These are phyloP conservation scores for Boletus reticulatus DNA, from an alignment of 768 basidiomycete genomes.

Conservation along the genomic window DNA sequence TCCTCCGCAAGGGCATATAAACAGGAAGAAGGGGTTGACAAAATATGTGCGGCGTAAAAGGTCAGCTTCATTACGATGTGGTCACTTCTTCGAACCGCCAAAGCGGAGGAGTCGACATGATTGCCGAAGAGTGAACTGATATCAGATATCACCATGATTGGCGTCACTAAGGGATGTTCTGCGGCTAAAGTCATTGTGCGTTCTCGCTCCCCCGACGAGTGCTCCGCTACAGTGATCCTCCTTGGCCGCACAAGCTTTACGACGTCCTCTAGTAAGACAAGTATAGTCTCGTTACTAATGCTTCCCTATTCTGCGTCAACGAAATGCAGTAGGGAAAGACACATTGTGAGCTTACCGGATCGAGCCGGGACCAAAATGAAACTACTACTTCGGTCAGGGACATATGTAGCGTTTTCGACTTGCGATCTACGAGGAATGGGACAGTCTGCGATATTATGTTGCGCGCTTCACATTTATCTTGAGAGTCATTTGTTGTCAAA, in stretches of 20 bases:
- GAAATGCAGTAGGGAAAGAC: background rate
- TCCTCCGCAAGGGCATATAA: slow-evolving; percentile 46
- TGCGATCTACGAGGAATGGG: slow-evolving; percentile 64
- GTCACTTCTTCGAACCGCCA: slow-evolving; percentile 3
- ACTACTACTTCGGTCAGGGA: slow-evolving; percentile 53
- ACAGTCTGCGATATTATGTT: slow-evolving; percentile 48
- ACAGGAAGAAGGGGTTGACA: slow-evolving; percentile 44
- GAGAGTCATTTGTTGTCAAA: slow-evolving; percentile 34
- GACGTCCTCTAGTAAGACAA: slow-evolving; percentile 57
- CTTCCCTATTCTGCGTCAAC: slow-evolving; percentile 29
- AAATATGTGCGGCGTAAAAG: slow-evolving; percentile 67
- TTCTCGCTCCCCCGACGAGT: background rate
- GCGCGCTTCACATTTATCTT: slow-evolving; percentile 47
- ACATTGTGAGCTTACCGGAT: slow-evolving; percentile 28
- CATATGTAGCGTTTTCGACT: slow-evolving; percentile 52
- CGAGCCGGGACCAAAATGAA: slow-evolving; percentile 65
- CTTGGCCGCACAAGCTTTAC: slow-evolving; percentile 50
- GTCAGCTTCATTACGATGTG: slow-evolving; percentile 58
- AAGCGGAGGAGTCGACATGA: background rate
- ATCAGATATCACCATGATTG: slow-evolving; percentile 30
- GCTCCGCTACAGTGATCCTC: slow-evolving; percentile 15
- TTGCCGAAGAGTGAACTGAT: slow-evolving; percentile 19
- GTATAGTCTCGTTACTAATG: slow-evolving; percentile 42
- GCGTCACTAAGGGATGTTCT: slow-evolving; percentile 13
- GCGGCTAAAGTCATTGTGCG: background rate